Evolutionary conservation across 768 basidiomycete species (phyloP), one percentile per base, ranked within the genome.

Genomic region (Leccinum broughii): DNA sequence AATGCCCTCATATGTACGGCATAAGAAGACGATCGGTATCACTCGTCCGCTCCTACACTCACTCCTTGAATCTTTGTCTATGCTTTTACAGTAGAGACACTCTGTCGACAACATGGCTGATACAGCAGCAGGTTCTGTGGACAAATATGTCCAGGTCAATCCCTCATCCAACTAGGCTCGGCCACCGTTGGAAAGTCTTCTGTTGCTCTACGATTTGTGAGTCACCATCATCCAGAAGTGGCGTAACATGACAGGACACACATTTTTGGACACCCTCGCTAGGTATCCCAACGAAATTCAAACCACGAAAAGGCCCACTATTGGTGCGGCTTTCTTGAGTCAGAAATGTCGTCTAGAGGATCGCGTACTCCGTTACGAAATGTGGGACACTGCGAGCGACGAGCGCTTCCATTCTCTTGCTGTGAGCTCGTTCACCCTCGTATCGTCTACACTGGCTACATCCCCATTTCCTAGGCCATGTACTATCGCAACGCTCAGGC

Each of bases 111-210:
- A 72, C 65, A 92, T 93, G 92, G 78, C 88, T 48, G 90, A 93
- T 71, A 74, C 85, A 74, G 85, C 87, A 68, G 86, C 89, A 66
- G 86, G 86, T 60, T 81, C 88, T 41, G 79, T 80, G 58, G 92
- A 94, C 76, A 95, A 92, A 77, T 94, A 94, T 65, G 89, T 97
- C 9, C 96, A 98, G 77, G 96, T 99, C 64, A 99, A 50, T 44
- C 8, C 1, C 26, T 28, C 22, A 4, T 22, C 17, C 49, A 41
- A 57, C 49, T 67, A 98, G 95, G 96, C 67, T 96, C 98, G 81
- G 95, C 96, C 61, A 96, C 96, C 57, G 96, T 99, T 50, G 96
- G 96, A 62, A 99, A 99, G 82, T 97, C 95, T 10, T 97, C 94
- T n/a, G 88, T 98, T 55, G 96, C 98, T 51, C 85, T 98, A 61